Evolutionary conservation across 495 filamentous ascomycete genomes (phyloP).

Genomic region (Annulohypoxylon moriforme): DNA sequence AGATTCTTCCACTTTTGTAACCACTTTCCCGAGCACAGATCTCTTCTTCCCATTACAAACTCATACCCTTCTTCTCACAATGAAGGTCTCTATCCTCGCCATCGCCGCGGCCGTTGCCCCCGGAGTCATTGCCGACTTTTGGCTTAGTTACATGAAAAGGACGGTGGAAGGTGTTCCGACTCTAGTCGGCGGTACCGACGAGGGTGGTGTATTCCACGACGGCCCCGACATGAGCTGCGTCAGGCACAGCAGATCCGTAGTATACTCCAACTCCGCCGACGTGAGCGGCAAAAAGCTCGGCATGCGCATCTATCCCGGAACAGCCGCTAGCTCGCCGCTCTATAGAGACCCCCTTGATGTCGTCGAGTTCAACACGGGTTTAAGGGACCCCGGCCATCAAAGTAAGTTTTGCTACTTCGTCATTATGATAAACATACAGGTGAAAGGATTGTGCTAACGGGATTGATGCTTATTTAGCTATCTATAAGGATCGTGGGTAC

Average conservation of each 20-base stretch:
- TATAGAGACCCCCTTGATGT: slow-evolving; percentile 29
- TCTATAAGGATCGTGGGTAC: slow-evolving; percentile 18
- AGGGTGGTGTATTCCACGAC: slow-evolving; percentile 1
- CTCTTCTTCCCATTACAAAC: neutral
- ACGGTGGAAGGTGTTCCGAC: neutral
- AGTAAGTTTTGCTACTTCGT: slow-evolving; percentile 11
- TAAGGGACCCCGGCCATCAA: slow-evolving; percentile 17
- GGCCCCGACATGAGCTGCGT: neutral
- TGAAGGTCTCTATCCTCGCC: neutral
- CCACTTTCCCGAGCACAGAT: neutral
- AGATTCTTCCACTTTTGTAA: neutral
- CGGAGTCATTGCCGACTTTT: slow-evolving; percentile 14
- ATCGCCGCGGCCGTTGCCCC: neutral
- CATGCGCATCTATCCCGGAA: slow-evolving; percentile 28
- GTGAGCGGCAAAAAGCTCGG: slow-evolving; percentile 6
- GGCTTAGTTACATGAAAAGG: slow-evolving; percentile 1
- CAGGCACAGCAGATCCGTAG: neutral
- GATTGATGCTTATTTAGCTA: neutral
- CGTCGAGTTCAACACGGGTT: slow-evolving; percentile 32
- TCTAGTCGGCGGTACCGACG: neutral
- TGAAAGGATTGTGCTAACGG: neutral
- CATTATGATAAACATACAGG: too few species aligned
- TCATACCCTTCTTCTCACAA: neutral
- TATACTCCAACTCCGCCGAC: slow-evolving; percentile 10
- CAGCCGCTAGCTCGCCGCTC: neutral